phyloP scores from a whole-genome alignment of 768 basidiomycete genomes.

The Suillus spraguei region DNA sequence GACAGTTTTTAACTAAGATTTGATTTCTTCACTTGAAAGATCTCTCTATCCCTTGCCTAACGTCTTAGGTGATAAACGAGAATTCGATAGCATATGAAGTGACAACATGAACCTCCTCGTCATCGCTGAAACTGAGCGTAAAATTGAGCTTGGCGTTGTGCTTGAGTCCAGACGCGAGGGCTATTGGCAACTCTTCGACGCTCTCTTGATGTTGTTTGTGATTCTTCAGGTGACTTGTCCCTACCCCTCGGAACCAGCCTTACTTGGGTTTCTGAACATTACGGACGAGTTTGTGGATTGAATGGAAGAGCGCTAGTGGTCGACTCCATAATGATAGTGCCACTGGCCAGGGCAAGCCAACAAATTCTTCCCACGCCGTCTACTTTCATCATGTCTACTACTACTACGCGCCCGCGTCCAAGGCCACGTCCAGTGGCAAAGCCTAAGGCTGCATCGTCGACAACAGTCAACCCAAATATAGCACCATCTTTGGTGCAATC shows the following conservation, averaged over 20 bases:
- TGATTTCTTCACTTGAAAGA: slow-evolving; percentile 83
- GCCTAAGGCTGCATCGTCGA: slow-evolving; percentile 14
- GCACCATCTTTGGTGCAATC: slow-evolving; percentile 15
- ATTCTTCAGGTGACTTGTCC: slow-evolving; percentile 28
- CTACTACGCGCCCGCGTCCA: slow-evolving; percentile 47
- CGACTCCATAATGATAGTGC: too few species aligned
- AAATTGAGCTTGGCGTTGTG: slow-evolving; percentile 70
- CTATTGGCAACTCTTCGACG: slow-evolving; percentile 56
- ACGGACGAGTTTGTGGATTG: slow-evolving; percentile 35
- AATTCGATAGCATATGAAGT: slow-evolving; percentile 10
- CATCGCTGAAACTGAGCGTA: slow-evolving; percentile 76
- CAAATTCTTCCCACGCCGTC: slow-evolving; percentile 30
- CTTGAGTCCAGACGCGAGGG: slow-evolving; percentile 67
- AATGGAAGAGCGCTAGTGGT: background rate
- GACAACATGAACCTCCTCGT: slow-evolving; percentile 55
- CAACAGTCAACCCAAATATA: slow-evolving; percentile 15
- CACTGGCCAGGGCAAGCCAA: background rate
- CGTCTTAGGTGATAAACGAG: slow-evolving; percentile 29
- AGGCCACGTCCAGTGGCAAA: slow-evolving; percentile 52
- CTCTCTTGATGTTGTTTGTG: slow-evolving; percentile 31
- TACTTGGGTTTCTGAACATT: slow-evolving; percentile 45
- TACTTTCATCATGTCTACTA: slow-evolving; percentile 26
- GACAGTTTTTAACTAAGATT: slow-evolving; percentile 68
- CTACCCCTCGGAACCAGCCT: slow-evolving; percentile 44
- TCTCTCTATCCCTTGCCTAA: slow-evolving; percentile 61